These are phyloP conservation scores for Tubosaeta sp. DNA, from an alignment of 768 basidiomycete species.

Conservation along the genomic window DNA sequence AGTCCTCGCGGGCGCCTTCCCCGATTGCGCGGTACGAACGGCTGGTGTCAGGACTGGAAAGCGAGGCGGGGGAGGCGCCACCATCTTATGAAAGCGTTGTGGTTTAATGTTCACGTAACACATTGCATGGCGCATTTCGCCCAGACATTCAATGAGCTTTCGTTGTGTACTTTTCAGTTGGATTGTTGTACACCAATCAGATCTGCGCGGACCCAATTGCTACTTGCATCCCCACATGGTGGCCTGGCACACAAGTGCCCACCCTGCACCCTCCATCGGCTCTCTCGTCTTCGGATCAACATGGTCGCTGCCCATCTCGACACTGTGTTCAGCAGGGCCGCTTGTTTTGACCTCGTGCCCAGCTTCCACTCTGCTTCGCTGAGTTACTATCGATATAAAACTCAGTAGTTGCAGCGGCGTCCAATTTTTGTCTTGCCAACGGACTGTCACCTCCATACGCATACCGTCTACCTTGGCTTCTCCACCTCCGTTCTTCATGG, in stretches of 20 bases:
- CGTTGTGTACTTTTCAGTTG: constrained; percentile 9
- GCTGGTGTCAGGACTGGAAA: constrained; percentile 83
- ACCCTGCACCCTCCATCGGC: constrained; percentile 8
- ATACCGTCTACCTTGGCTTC: constrained; percentile 9
- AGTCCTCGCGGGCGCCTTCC: constrained; percentile 16
- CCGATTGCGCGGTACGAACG: constrained; percentile 62
- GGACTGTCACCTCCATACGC: constrained; percentile 28
- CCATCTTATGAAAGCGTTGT: constrained; percentile 45
- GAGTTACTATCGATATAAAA: constrained; percentile 39
- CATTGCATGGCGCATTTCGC: constrained; percentile 14
- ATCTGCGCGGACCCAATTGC: constrained; percentile 25
- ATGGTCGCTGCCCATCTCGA: constrained; percentile 23
- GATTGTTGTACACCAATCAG: constrained; percentile 11
- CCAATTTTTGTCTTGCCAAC: constrained; percentile 37
- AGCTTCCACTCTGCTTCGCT: constrained; percentile 38
- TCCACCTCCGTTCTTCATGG: constrained; percentile 18
- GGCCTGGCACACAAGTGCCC: constrained; percentile 7
- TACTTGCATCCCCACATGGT: constrained; percentile 5
- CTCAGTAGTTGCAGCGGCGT: constrained; percentile 36
- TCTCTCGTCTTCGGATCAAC: constrained; percentile 11
- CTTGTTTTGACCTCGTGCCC: constrained; percentile 33
- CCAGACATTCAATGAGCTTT: constrained; percentile 10
- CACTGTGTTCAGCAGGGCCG: constrained; percentile 27
- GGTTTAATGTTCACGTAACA: constrained; percentile 34
- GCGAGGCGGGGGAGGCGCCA: constrained; percentile 78